Evolutionary conservation across 306 rosid genomes (phyloP), one percentile per base, ranked within the genome.

Genomic region (Arachis hypogaea): DNA sequence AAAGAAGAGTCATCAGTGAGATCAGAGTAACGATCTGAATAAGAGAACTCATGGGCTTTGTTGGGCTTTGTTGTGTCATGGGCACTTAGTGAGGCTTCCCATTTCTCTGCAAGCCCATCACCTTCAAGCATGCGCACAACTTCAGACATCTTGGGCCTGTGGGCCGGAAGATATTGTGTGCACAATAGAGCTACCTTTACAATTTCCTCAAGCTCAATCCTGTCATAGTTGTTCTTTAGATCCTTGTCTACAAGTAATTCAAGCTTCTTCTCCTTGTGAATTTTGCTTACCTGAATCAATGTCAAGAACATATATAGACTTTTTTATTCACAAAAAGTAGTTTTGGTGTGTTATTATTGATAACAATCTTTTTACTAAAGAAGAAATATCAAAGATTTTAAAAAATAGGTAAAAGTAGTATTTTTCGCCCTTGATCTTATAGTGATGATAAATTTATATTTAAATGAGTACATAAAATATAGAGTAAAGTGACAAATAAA

Each of bases 111-210:
- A 14, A 93, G 84, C 28, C 98, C 98, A 69, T 93, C 98, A 56
- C 98, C 98, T 90, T 93, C 97, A 36, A 93, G 98, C 98, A 93
- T 93, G 62, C 90, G 80, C 4, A 93, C 90, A 22, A 93, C 98
- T 83, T 93, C 98, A 7, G 97, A 90, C 97, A 93, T 93, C 77
- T 82, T 88, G 1, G 98, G 98, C 71, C 98, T 90, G 45, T 86
- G 88, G 6, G 83, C 83, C 0, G 98, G 98, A 75, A 88, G 91
- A 71, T 84, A 93, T 66, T 93, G 98, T n/a, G 98, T 90, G 67
- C 97, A 93, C 74, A 93, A 77, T 9, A 93, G 93, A 66, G 98
- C 97, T 68, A 93, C 97, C 80, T 88, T 91, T 74, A 88, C 96
- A 79, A 90, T 90, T 71, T 93, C 98, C 66, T 90, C 97, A 7